Evolutionary conservation across 768 basidiomycete genomes (phyloP), one percentile per base, ranked within the genome.

Genomic region (Clavaria fumosa): DNA sequence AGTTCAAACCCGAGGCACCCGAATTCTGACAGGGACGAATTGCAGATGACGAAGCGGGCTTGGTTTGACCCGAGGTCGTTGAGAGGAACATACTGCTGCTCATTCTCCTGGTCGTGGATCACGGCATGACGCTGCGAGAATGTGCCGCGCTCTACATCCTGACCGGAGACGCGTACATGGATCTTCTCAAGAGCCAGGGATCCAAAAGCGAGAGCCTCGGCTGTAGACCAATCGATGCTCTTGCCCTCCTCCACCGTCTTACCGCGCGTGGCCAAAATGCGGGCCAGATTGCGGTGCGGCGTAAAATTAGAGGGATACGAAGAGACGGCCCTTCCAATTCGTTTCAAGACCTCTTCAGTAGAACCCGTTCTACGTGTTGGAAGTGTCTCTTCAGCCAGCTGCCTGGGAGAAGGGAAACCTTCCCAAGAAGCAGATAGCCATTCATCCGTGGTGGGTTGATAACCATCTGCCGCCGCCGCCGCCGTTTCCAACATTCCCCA

Each of bases 401-500:
- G 78, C 55, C 86, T 86, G 30, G 95, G 95, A 1, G 86, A 88
- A 2, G 95, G 95, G 78, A 99, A 99, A 10, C 93, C 93, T 38
- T 83, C 85, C 95, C 95, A 99, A 1, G 88, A 81, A 5, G 89
- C 82, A 2, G 95, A 96, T 24, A 97, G 75, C 95, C 95, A 97
- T 53, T 99, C 95, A 53, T 89, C 86, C 50, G 75, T 72, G 3
- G 88, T 82, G 9, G 95, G 89, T 27, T 90, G 77, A 57, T 99
- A 99, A 54, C 96, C 88, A 63, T 96, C 95, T 9, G 85, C 70
- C 6, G 72, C 88, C n/a, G 70, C 75, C n/a, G 83, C 76, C 5
- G 95, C 89, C 59, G 80, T 91, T 61, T 99, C 95, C 40, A 99
- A 67, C 85, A 91, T 93, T 23, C 89, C 88, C 90, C 89, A 95